These are phyloP conservation scores for Colletotrichum sp. DNA, from an alignment of 2,329 filamentous ascomycete species.

Conservation along the genomic window DNA sequence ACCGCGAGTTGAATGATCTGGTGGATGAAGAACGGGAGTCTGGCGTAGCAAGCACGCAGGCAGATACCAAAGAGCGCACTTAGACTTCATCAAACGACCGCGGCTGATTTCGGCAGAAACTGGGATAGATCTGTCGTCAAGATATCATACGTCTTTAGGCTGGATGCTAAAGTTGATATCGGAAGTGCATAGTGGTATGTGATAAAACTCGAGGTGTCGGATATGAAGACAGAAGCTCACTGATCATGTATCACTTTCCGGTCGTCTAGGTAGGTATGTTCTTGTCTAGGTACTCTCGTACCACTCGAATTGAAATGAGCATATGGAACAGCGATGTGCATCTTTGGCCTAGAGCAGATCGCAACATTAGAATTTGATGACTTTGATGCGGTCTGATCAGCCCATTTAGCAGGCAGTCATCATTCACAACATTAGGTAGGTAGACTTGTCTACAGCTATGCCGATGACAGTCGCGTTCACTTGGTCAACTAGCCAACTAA, in stretches of 20 bases:
- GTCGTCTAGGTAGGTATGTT: background rate
- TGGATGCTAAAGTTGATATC: background rate
- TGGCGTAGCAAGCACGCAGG: background rate
- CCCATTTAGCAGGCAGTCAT: rapidly evolving
- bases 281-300: background rate
- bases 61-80: background rate
- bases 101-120: rapidly evolving
- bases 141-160: background rate
- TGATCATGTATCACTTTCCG: background rate
- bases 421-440: background rate
- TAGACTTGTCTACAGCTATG: background rate
- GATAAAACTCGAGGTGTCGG: background rate
- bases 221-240: background rate
- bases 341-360: background rate
- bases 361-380: background rate
- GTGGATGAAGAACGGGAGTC: background rate
- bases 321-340: background rate
- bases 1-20: background rate
- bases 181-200: background rate
- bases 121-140: background rate
- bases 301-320: background rate
- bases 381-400: background rate
- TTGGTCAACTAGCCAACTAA: background rate
- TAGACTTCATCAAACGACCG: background rate
- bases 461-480: background rate